Evolutionary conservation across 768 basidiomycete species (phyloP).

Genomic region (Tephrocybe sp.): DNA sequence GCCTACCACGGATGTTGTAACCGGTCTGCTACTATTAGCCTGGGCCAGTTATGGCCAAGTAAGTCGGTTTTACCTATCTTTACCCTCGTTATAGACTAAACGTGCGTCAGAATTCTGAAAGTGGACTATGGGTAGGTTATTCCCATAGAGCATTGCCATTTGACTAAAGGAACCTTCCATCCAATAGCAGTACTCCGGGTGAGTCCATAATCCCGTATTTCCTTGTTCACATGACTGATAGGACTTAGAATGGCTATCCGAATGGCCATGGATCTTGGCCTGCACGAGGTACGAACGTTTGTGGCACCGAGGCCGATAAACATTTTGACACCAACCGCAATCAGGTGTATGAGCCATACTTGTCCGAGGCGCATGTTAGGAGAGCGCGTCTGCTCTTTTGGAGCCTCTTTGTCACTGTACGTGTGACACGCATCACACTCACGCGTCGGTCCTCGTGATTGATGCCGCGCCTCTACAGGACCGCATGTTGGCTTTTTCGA

Average conservation of each 20-base stretch:
- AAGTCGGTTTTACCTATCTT: neutral
- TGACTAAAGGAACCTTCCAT: neutral
- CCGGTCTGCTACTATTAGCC: conserved; percentile 15
- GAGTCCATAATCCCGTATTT: neutral
- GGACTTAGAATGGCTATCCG: conserved; percentile 16
- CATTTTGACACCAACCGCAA: neutral
- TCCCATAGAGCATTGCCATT: neutral
- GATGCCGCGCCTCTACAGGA: conserved; percentile 2
- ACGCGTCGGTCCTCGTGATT: neutral
- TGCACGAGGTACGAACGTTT: conserved; percentile 15
- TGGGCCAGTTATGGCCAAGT: conserved; percentile 18
- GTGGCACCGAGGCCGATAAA: neutral
- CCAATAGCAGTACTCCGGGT: conserved; percentile 18
- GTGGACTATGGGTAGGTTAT: conserved; percentile 16
- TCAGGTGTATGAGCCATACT: conserved; percentile 13
- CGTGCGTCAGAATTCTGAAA: conserved; percentile 15
- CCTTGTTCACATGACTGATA: conserved; percentile 3
- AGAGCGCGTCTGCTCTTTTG: conserved; percentile 16
- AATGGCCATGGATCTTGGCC: conserved; percentile 17
- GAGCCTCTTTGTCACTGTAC: conserved; percentile 16
- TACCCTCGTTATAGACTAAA: neutral
- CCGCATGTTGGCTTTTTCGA: conserved; percentile 14
- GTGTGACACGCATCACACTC: neutral
- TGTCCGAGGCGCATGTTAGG: conserved; percentile 12
- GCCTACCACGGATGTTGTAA: conserved; percentile 16